Percentiles rank a stretch among this genome's conserved stretches.
phyloP scores from a whole-genome alignment of 2,329 filamentous ascomycete species.

The Alternaria tenuissima region DNA sequence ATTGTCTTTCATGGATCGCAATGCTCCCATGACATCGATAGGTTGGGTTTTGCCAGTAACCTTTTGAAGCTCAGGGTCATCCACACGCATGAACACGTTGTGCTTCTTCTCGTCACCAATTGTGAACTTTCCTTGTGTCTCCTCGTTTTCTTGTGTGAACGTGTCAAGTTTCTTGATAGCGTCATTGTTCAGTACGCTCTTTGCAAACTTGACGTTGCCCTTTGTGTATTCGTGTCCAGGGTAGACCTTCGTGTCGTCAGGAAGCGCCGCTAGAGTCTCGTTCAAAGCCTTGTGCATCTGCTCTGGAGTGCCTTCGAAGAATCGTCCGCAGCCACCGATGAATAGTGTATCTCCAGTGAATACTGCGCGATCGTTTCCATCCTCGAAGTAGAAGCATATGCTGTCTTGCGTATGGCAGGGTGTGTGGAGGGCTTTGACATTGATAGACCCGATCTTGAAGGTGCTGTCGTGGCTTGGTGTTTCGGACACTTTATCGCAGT shows the following conservation, averaged over 20 bases:
- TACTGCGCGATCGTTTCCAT: slow-evolving; percentile 77
- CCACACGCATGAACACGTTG: slow-evolving; percentile 94
- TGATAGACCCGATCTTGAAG: slow-evolving; percentile 85
- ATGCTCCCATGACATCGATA: slow-evolving; percentile 81
- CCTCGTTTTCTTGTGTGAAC: slow-evolving; percentile 79
- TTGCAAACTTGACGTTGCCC: slow-evolving; percentile 87
- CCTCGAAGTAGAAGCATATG: slow-evolving; percentile 93
- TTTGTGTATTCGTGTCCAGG: slow-evolving; percentile 99
- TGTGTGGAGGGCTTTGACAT: slow-evolving; percentile 87
- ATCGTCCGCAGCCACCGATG: slow-evolving; percentile 91
- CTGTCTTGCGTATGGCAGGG: slow-evolving; percentile 98
- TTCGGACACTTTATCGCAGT: slow-evolving; percentile 80
- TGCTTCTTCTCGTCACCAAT: slow-evolving; percentile 98
- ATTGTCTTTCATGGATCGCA: slow-evolving; percentile 88
- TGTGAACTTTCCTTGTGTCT: slow-evolving; percentile 95
- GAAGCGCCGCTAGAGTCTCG: slow-evolving; percentile 78
- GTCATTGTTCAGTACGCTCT: slow-evolving; percentile 77
- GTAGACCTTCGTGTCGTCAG: slow-evolving; percentile 91
- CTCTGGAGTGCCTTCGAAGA: slow-evolving; percentile 88
- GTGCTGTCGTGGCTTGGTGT: slow-evolving; percentile 78
- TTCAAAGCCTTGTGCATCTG: slow-evolving; percentile 94
- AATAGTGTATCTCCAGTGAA: slow-evolving; percentile 98
- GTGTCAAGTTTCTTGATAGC: slow-evolving; percentile 75
- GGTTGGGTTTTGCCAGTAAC: slow-evolving; percentile 82
- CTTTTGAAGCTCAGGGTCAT: slow-evolving; percentile 86